Percentiles rank a stretch among this genome's conserved stretches.
These are phyloP conservation scores for Clavispora santaluciae DNA, from an alignment of 805 yeast genomes.

Conservation along the genomic window DNA sequence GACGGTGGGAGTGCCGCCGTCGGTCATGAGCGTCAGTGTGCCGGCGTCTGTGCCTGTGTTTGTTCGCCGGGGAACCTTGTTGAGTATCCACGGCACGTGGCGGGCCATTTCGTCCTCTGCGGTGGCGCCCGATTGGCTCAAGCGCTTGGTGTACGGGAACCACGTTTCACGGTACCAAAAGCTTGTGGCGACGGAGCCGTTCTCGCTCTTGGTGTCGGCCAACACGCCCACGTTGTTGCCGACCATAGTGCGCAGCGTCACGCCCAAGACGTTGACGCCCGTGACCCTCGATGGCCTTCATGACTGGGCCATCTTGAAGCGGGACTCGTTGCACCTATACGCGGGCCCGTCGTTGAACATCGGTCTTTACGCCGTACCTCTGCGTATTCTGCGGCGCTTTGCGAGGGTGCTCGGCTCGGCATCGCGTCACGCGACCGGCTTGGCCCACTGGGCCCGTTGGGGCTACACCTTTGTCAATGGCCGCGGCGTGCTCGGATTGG, in stretches of 20 bases:
- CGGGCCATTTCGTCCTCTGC: conserved; percentile 14
- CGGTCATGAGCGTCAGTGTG: conserved; percentile 44
- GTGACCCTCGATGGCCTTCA: conserved; percentile 51
- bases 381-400: conserved; percentile 29
- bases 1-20: conserved; percentile 45
- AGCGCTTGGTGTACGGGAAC: conserved; percentile 41
- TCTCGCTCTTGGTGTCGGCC: conserved; percentile 41
- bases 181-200: conserved; percentile 44
- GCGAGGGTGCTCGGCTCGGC: conserved; percentile 20
- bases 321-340: conserved; percentile 45
- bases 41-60: conserved; percentile 57
- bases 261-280: conserved; percentile 38
- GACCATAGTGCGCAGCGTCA: conserved; percentile 11
- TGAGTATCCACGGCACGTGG: conserved; percentile 40
- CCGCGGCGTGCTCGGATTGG: conserved; percentile 52
- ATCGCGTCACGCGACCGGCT: conserved; percentile 34
- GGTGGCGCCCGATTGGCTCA: conserved; percentile 34
- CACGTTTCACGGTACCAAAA: conserved; percentile 43
- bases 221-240: conserved; percentile 17
- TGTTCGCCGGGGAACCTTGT: conserved; percentile 44
- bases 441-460: conserved; percentile 26
- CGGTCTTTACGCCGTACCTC: conserved; percentile 36
- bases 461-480: conserved; percentile 52
- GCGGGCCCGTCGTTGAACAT: conserved; percentile 49
- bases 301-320: conserved; percentile 59